Conservation (phyloP, 768 basidiomycete species). For the Mrakia blollopis region DNA sequence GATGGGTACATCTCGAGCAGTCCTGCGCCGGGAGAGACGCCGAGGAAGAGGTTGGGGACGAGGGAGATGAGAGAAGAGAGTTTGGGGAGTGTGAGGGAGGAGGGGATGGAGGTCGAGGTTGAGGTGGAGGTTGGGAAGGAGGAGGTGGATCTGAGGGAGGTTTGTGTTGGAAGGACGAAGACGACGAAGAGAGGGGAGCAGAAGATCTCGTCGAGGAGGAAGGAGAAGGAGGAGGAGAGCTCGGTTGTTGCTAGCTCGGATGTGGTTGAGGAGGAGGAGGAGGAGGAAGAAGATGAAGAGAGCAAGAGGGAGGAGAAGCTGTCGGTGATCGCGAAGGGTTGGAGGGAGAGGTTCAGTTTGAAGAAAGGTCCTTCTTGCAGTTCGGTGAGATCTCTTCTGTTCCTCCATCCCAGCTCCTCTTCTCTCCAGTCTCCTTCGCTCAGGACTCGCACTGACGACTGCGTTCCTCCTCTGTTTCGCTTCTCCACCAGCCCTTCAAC, state of each 20-base stretch:
- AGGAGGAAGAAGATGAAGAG: neutral
- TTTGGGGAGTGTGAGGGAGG: neutral
- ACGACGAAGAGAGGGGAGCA: neutral
- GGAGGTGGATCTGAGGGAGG: slow-evolving; percentile 15
- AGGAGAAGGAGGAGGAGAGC: neutral
- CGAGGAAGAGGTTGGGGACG: neutral
- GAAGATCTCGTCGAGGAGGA: neutral
- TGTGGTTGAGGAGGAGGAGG: neutral
- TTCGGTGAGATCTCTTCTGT: too few species aligned
- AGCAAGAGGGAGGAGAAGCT: neutral
- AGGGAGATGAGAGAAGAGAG: neutral
- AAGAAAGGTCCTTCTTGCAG: slow-evolving; percentile 3
- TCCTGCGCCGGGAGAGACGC: neutral
- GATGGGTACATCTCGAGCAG: slow-evolving; percentile 31
- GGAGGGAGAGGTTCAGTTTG: slow-evolving; percentile 30
- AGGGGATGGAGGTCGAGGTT: neutral
- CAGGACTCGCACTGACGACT: neutral
- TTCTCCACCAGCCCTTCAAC: neutral
- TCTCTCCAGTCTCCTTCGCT: neutral
- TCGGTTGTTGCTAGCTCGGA: slow-evolving; percentile 8
- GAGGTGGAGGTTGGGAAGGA: neutral
- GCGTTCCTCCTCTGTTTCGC: neutral
- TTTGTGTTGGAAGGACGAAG: neutral
- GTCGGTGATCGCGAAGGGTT: slow-evolving; percentile 16
- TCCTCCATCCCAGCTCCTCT: neutral